Conservation (phyloP, 768 basidiomycete species). For the Tulasnella sp. region DNA sequence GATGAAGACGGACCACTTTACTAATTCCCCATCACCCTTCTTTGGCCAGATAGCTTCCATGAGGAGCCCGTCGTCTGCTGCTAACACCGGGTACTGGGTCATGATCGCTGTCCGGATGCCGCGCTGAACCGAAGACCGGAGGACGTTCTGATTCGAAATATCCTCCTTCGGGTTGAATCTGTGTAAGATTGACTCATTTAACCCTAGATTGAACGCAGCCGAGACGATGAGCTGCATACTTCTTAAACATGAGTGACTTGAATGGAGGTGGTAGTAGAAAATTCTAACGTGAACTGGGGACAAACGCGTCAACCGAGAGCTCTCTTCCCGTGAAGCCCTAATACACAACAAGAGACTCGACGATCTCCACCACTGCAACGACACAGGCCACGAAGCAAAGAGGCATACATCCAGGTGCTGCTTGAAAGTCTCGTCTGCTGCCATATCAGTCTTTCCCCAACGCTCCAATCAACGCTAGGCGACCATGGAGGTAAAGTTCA, state of each 20-base stretch:
- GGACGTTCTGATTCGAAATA: constrained; percentile 79
- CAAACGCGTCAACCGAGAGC: constrained; percentile 9
- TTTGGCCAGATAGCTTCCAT: constrained; percentile 96
- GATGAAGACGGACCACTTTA: constrained; percentile 60
- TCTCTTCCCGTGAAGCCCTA: constrained; percentile 2
- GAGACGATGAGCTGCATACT: not conserved
- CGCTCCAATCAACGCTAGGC: not conserved
- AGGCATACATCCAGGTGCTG: not conserved
- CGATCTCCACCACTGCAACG: constrained; percentile 3
- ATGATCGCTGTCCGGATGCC: constrained; percentile 72
- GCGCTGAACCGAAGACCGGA: constrained; percentile 91
- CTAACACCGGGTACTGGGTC: constrained; percentile 55
- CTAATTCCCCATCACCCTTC: constrained; percentile 88
- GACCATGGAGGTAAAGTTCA: not conserved
- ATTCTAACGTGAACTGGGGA: constrained; percentile 18
- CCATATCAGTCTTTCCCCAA: not conserved
- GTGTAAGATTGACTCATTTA: not conserved
- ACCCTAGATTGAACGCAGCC: not conserved
- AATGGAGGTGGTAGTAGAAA: constrained; percentile 16
- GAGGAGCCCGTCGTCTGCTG: constrained; percentile 65
- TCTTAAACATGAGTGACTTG: constrained; percentile 14
- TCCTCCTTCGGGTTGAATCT: constrained; percentile 53
- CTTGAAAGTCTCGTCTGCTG: not conserved
- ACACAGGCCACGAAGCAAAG: not conserved
- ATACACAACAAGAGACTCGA: not conserved